phyloP scores from a whole-genome alignment of 2,329 filamentous ascomycete genomes.

The Xylariaceae sp. region DNA sequence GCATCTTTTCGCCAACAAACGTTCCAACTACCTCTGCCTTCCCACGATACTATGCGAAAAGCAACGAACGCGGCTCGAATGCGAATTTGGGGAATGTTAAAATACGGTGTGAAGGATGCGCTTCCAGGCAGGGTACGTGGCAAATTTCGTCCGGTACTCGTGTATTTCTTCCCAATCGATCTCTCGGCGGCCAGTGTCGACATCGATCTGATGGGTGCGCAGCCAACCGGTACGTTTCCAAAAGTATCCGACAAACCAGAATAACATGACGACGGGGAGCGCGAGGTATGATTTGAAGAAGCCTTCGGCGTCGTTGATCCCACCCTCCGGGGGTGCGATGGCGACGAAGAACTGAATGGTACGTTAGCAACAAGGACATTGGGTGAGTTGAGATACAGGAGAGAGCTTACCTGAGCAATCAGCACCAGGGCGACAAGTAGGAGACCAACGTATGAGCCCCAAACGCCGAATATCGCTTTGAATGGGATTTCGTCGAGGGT shows the following conservation, averaged over 20 bases:
- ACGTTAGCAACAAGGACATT: slow-evolving; percentile 6
- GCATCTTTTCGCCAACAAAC: slow-evolving; percentile 6
- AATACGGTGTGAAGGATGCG: slow-evolving; percentile 38
- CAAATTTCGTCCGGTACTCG: slow-evolving; percentile 47
- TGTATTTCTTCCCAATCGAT: slow-evolving; percentile 64
- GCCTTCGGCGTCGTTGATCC: slow-evolving; percentile 42
- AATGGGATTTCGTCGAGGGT: slow-evolving; percentile 69
- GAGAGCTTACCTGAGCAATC: slow-evolving; percentile 50
- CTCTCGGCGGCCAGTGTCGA: slow-evolving; percentile 65
- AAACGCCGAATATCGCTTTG: slow-evolving; percentile 60
- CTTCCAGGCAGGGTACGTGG: slow-evolving; percentile 50
- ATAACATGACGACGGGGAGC: slow-evolving; percentile 55
- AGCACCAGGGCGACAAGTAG: slow-evolving; percentile 59
- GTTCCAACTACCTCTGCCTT: not conserved
- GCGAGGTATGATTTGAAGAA: slow-evolving; percentile 61
- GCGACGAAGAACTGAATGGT: slow-evolving; percentile 48
- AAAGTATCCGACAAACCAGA: slow-evolving; percentile 58
- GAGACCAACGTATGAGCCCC: slow-evolving; percentile 67
- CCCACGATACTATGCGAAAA: not conserved
- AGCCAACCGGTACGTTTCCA: slow-evolving; percentile 68
- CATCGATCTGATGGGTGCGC: slow-evolving; percentile 62
- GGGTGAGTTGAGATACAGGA: too few species aligned
- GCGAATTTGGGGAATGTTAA: slow-evolving; percentile 17
- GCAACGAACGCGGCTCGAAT: not conserved
- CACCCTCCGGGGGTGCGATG: slow-evolving; percentile 37